A percentile compares a stretch with the other conserved stretches of the same genome.
Evolutionary conservation across 345 rosid species (phyloP).

Genomic region (Nephelium lappaceum): DNA sequence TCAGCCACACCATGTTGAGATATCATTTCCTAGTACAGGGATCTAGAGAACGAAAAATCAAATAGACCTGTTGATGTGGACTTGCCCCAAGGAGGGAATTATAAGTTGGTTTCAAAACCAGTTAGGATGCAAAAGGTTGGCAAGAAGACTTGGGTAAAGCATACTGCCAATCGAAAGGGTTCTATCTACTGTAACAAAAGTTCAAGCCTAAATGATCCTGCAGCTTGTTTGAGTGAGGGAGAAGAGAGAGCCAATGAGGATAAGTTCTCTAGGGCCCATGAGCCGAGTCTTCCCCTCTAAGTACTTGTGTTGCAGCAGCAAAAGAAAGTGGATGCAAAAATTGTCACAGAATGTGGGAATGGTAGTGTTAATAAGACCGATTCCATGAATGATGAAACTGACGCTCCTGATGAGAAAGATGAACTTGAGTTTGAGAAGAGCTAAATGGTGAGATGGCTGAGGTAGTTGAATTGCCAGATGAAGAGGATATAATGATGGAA

Average conservation of each 20-base stretch:
- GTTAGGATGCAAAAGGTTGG: conserved; percentile 45
- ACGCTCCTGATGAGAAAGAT: conserved; percentile 53
- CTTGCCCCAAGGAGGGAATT: conserved; percentile 32
- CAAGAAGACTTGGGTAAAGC: conserved; percentile 63
- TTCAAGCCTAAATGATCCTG: conserved; percentile 34
- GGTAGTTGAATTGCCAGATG: conserved; percentile 17
- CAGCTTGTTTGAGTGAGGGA: conserved; percentile 26
- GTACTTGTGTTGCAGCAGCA: conserved; percentile 28
- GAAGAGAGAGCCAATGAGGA: conserved; percentile 28
- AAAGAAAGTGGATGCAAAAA: conserved; percentile 27
- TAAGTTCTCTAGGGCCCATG: conserved; percentile 23
- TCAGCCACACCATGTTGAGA: conserved; percentile 30
- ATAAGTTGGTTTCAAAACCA: conserved; percentile 32
- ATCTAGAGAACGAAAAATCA: conserved; percentile 31
- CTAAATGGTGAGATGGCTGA: conserved; percentile 30
- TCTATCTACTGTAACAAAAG: conserved; percentile 52
- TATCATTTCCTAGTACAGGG: conserved; percentile 30
- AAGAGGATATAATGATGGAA: conserved; percentile 14
- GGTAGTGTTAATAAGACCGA: conserved; percentile 15
- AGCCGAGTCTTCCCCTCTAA: conserved; percentile 34
- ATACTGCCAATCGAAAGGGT: conserved; percentile 51
- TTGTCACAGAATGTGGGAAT: conserved; percentile 26
- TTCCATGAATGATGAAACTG: conserved; percentile 51
- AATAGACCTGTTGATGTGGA: conserved; percentile 26
- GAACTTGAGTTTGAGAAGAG: conserved; percentile 26